Conservation (phyloP, 306 rosid genomes). For the Corylus heterophylla region DNA sequence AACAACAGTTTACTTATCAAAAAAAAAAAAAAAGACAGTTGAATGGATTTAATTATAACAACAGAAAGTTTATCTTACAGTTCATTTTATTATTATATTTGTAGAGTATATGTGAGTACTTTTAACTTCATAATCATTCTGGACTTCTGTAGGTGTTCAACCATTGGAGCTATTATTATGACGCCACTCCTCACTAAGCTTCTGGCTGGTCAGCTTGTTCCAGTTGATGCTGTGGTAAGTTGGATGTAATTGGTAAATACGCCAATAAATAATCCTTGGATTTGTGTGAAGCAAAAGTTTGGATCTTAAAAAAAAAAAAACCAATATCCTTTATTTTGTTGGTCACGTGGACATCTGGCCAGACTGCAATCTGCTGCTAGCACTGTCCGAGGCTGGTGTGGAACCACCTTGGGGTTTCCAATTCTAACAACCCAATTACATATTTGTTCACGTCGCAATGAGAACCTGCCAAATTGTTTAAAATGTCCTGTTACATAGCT, state of each 20-base stretch:
- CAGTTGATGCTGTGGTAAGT: conserved; percentile 95
- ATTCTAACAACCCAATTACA: neutral
- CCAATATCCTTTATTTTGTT: conserved; percentile 1
- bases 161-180: conserved; percentile 89
- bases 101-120: conserved; percentile 7
- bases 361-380: conserved; percentile 4
- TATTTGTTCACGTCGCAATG: neutral
- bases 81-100: conserved; percentile 10
- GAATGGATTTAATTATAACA: neutral
- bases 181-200: conserved; percentile 91
- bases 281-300: neutral
- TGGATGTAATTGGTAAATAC: conserved; percentile 3
- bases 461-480: neutral
- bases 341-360: neutral
- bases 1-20: neutral
- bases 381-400: neutral
- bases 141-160: conserved; percentile 68
- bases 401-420: neutral
- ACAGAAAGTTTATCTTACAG: neutral
- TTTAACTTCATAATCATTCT: conserved; percentile 12
- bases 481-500: neutral
- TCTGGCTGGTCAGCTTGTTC: conserved; percentile 94
- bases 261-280: neutral
- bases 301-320: neutral
- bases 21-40: neutral